Evolutionary conservation across 345 rosid genomes (phyloP), one percentile per base, ranked within the genome.

Genomic region (Noccaea caerulescens): DNA sequence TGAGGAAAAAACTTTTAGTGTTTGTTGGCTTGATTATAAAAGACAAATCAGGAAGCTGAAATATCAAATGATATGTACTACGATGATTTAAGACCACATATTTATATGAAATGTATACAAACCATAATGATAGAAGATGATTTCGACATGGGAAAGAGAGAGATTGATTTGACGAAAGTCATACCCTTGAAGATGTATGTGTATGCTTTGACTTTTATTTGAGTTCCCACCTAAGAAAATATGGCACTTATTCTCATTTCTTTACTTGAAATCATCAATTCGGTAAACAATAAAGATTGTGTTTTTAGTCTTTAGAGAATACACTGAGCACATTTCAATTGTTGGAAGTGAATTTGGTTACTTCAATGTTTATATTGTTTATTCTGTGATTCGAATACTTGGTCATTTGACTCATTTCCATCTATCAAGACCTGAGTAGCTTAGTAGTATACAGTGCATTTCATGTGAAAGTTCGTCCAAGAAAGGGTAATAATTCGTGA

Each of bases 141-240:
- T 44, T 55, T 54, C 20, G 76, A 72, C 56, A 20, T 63, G 49
- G 37, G 63, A 55, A 25, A 68, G 7, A 45, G 57, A 13, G 39
- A 59, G 18, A 60, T 14, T 18, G 62, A 71, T 51, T 41, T 61
- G 38, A 61, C 45, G 44, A 52, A 52, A 62, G 62, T 61, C 68
- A 60, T 30, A 52, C 33, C 44, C 2, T 12, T 61, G n/a, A 45
- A 39, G 66, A 59, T 36, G 8, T 39, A 12, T 43, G 62, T 52
- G 71, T 52, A 43, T 37, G 63, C 45, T 61, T 61, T 71, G 76
- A 53, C 63, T 55, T 20, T 54, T 25, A 10, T 72, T 45, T 18
- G 20, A 44, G 70, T 72, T 44, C 69, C 76, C 76, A 72, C 33
- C 44, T 6, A 2, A 32, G 27, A 16, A 13, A 13, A 59, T 7